Conservation (phyloP, 2,329 filamentous ascomycete species). For the Penicillium fuscoglaucum region DNA sequence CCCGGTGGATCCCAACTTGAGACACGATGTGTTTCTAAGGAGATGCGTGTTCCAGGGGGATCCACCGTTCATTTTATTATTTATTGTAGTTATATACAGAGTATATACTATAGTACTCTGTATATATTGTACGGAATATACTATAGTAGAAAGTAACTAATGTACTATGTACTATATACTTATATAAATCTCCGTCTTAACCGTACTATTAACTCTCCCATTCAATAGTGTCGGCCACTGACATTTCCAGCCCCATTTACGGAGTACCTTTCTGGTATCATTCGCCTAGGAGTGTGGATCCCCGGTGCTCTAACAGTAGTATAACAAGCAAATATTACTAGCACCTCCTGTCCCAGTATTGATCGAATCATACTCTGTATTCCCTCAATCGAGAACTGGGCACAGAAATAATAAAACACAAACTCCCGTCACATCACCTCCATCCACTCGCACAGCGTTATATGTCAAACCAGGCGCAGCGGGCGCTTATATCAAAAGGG, state of each 20-base stretch:
- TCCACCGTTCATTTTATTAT: slow-evolving; percentile 4
- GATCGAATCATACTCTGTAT: not conserved
- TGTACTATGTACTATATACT: too few species aligned
- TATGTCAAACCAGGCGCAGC: slow-evolving; percentile 19
- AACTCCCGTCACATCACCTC: slow-evolving; percentile 1
- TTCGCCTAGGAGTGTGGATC: not conserved
- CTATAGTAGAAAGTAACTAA: too few species aligned
- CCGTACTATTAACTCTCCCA: not conserved
- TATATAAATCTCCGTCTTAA: too few species aligned
- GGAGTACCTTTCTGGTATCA: not conserved
- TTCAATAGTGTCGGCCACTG: slow-evolving; percentile 1
- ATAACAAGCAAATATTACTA: not conserved
- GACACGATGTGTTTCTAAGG: slow-evolving; percentile 36
- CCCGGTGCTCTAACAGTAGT: not conserved
- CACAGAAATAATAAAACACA: not conserved
- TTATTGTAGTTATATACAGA: too few species aligned
- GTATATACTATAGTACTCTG: too few species aligned
- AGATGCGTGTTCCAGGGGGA: slow-evolving; percentile 4
- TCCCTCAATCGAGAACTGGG: not conserved
- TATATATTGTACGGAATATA: too few species aligned
- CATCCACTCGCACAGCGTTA: slow-evolving; percentile 6
- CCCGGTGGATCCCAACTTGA: slow-evolving; percentile 28
- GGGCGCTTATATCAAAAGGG: slow-evolving; percentile 22
- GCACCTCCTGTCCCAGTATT: not conserved
- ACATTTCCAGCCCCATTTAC: not conserved